These are phyloP conservation scores for Vigna hirtella DNA, from an alignment of 306 rosid species.

Conservation along the genomic window DNA sequence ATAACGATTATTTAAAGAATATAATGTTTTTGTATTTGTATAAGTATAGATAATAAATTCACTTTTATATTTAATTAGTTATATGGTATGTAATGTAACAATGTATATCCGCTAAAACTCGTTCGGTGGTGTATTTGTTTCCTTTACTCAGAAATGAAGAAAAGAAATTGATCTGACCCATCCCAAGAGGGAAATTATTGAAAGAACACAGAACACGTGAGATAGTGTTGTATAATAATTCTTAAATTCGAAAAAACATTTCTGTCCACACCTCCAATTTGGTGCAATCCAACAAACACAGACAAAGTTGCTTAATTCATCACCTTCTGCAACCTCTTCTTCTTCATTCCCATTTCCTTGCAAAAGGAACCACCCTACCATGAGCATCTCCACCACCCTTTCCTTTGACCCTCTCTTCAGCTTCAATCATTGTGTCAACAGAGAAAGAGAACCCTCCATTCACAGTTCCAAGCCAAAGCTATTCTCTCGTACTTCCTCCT, in stretches of 20 bases:
- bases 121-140: not conserved
- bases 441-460: conserved; percentile 26
- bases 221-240: not conserved
- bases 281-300: not conserved
- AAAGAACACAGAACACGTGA: not conserved
- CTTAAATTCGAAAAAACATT: conserved; percentile 2
- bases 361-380: conserved; percentile 46
- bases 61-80: too few species aligned
- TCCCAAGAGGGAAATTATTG: conserved; percentile 15
- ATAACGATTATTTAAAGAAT: too few species aligned
- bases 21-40: too few species aligned
- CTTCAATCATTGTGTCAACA: conserved; percentile 39
- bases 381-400: conserved; percentile 71
- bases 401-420: conserved; percentile 56
- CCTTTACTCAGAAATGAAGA: not conserved
- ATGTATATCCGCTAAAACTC: too few species aligned
- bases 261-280: conserved; percentile 25
- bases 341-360: conserved; percentile 32
- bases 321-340: not conserved
- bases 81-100: too few species aligned
- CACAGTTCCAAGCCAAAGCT: conserved; percentile 46
- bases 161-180: conserved; percentile 24
- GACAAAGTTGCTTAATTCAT: not conserved
- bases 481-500: conserved; percentile 43
- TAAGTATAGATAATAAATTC: too few species aligned